A percentile compares a stretch with the other conserved stretches of the same genome.
phyloP scores from a whole-genome alignment of 139 green algal species.

The Closterium sp. region DNA sequence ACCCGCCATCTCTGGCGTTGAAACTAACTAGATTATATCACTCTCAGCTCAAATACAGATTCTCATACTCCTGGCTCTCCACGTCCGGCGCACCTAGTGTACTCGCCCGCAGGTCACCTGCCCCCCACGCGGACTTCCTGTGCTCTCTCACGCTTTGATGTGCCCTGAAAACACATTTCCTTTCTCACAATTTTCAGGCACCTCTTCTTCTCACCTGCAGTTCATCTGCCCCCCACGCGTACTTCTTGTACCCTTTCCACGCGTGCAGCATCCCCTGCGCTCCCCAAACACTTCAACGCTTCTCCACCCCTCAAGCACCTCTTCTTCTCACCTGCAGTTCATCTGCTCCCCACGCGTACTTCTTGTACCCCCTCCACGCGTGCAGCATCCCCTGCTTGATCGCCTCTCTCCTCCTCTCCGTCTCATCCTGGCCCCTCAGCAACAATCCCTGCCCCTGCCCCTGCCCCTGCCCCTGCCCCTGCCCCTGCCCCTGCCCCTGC shows the following conservation, averaged over 20 bases:
- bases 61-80: no score
- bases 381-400: constrained; percentile 59
- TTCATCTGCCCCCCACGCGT: constrained; percentile 69
- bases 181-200: no score
- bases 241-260: constrained; percentile 63
- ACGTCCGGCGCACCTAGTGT: no score
- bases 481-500: no score
- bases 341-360: constrained; percentile 68
- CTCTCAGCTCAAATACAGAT: no score
- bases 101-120: constrained; percentile 61
- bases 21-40: no score
- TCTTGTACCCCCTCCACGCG: constrained; percentile 64
- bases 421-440: not conserved
- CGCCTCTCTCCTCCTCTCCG: constrained; percentile 18
- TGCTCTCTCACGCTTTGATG: constrained; percentile 65
- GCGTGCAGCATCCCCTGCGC: constrained; percentile 61
- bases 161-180: no score
- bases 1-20: no score
- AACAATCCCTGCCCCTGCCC: not conserved
- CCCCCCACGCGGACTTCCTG: constrained; percentile 63
- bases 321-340: constrained; percentile 57
- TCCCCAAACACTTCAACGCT: constrained; percentile 54
- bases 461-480: no score
- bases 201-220: constrained; percentile 44
- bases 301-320: no score